Evolutionary conservation across 148 eudicot genomes (phyloP), one percentile per base, ranked within the genome.

Genomic region (Chenopodium suecicum): DNA sequence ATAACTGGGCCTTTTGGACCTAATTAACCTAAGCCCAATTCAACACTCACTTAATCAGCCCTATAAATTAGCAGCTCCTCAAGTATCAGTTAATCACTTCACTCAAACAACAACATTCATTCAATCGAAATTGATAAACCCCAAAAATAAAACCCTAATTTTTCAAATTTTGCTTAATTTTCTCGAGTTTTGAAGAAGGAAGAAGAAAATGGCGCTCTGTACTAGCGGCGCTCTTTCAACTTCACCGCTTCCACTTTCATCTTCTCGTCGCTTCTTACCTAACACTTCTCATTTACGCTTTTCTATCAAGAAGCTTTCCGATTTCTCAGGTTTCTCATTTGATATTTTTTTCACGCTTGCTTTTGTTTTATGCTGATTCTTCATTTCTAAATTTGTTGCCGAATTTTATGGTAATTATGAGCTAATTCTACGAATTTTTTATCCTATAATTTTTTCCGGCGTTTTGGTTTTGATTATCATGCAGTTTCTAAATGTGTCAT

Each of bases 131-230:
- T 9, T 9, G 13, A 48, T 2, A 54, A 54, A 54, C 5, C 60
- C 17, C 60, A 0, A 12, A 54, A 13, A 14, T 2, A 16, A 54
- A 54, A 56, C 62, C 62, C 62, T 56, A 56, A 56, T 14, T 52
- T 14, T 52, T 12, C 16, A 52, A 10, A 0, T 52, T 14, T 2
- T 14, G 56, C 56, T 6, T 14, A 11, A 52, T 37, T 52, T 52
- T 52, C 56, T 14, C 0, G 56, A 52, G 16, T 9, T 52, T 56
- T 13, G 62, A 56, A 62, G 10, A 22, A 62, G 66, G 25, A 1
- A 62, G 66, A n/a, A 1, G 25, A 62, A 62, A 78, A 83, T 83
- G 85, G 85, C 78, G 78, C 41, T 83, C 17, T 83, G 82, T 29
- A 83, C 78, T 12, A 10, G 78, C 19, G 20, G 31, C 63, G 37